Percentiles rank a stretch among this genome's conserved stretches.
Conservation (phyloP, 1,139 yeast species). For the Geotrichum cucujoidarum region DNA sequence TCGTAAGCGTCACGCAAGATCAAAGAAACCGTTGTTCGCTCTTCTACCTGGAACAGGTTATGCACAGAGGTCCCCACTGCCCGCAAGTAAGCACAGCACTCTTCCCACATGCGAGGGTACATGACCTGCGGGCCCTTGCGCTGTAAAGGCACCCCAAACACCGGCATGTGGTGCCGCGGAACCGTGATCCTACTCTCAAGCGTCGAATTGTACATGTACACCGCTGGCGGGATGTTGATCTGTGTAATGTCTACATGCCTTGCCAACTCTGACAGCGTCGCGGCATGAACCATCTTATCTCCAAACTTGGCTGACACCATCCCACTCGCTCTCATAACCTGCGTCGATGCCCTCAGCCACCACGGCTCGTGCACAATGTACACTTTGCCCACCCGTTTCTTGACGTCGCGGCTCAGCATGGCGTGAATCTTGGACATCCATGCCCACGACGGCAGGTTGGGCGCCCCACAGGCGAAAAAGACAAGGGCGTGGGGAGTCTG, state of each 20-base stretch:
- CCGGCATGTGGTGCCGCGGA: conserved; percentile 35
- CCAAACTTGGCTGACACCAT: conserved; percentile 47
- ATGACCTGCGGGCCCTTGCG: conserved; percentile 18
- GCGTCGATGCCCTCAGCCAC: conserved; percentile 76
- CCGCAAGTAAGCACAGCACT: conserved; percentile 27
- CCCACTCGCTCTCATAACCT: conserved; percentile 63
- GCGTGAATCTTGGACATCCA: conserved; percentile 76
- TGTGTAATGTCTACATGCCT: conserved; percentile 65
- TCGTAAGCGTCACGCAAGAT: conserved; percentile 38
- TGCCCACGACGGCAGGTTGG: conserved; percentile 53
- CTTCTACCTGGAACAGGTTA: conserved; percentile 18
- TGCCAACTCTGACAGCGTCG: conserved; percentile 58
- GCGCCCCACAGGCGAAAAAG: conserved; percentile 74
- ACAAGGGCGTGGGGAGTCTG: conserved; percentile 55
- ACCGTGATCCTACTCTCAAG: conserved; percentile 33
- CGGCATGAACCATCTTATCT: conserved; percentile 46
- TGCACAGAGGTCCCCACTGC: conserved; percentile 24
- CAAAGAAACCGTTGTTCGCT: conserved; percentile 26
- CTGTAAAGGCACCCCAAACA: conserved; percentile 34
- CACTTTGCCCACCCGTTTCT: conserved; percentile 53
- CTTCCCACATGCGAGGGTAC: conserved; percentile 34
- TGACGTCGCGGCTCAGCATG: conserved; percentile 54
- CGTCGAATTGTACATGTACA: conserved; percentile 52
- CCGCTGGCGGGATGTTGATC: conserved; percentile 69
- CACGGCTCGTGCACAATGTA: conserved; percentile 89